Evolutionary conservation across 108 stramenopile species (phyloP).

Genomic region (Fragilariopsis cylindrus): DNA sequence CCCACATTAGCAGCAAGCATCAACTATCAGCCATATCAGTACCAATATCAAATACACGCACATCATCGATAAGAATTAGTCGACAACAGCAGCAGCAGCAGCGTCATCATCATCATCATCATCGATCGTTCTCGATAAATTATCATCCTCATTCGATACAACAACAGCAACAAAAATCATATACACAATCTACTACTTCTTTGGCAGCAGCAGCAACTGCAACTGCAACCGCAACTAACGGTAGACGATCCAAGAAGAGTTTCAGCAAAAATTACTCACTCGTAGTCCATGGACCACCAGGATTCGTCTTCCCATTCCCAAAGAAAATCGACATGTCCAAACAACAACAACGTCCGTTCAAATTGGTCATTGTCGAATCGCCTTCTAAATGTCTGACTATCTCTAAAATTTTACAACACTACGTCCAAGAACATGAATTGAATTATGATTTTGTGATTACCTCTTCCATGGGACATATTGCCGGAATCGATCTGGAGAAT

Average conservation of each 20-base stretch:
- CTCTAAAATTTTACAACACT: constrained; percentile 44
- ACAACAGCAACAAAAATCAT: not conserved
- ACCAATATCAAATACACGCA: too few relatives aligned
- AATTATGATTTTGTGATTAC: constrained; percentile 44
- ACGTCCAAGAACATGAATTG: constrained; percentile 41
- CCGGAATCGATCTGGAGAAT: constrained; percentile 60
- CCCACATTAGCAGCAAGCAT: too few relatives aligned
- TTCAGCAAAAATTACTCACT: constrained; percentile 10
- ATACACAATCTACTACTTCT: not conserved
- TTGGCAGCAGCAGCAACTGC: not conserved
- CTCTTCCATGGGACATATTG: constrained; percentile 53
- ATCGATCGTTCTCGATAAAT: too few relatives aligned
- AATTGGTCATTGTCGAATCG: constrained; percentile 58
- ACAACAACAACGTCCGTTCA: constrained; percentile 34
- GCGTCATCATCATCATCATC: too few relatives aligned
- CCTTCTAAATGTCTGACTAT: constrained; percentile 62
- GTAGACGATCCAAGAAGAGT: not conserved
- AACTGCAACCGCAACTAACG: too few relatives aligned
- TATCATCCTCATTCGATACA: not conserved
- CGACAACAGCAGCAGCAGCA: too few relatives aligned
- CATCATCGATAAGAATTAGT: too few relatives aligned
- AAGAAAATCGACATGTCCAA: not conserved
- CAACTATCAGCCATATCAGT: too few relatives aligned
- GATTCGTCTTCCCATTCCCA: constrained; percentile 3
- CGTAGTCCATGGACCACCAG: constrained; percentile 30